phyloP scores from a whole-genome alignment of 2,329 filamentous ascomycete species.

The Fusarium sp. region DNA sequence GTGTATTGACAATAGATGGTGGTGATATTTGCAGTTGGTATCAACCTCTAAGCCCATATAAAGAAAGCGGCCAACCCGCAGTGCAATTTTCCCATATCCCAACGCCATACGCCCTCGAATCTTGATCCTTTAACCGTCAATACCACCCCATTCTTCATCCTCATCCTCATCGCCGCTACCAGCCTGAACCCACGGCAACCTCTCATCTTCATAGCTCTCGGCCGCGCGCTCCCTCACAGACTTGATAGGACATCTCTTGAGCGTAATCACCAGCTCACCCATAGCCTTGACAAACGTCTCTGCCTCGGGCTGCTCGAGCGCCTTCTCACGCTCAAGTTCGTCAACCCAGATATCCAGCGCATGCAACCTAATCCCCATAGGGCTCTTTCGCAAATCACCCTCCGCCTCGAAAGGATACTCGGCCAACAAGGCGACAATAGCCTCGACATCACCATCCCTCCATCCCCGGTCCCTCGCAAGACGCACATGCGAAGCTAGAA shows the following conservation, averaged over 20 bases:
- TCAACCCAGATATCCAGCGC: constrained; percentile 91
- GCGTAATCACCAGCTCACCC: constrained; percentile 62
- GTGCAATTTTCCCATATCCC: constrained; percentile 32
- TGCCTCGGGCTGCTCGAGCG: constrained; percentile 53
- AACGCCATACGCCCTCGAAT: constrained; percentile 43
- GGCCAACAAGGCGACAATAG: constrained; percentile 42
- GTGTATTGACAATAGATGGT: constrained; percentile 30
- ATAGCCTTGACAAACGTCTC: constrained; percentile 62
- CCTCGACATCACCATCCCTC: constrained; percentile 45
- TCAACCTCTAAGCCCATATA: constrained; percentile 35
- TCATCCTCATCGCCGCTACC: constrained; percentile 50
- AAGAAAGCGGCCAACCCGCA: constrained; percentile 16
- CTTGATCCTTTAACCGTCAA: constrained; percentile 63
- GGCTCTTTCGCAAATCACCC: constrained; percentile 65
- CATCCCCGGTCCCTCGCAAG: constrained; percentile 52
- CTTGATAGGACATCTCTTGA: constrained; percentile 72
- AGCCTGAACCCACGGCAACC: constrained; percentile 67
- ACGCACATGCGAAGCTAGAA: constrained; percentile 75
- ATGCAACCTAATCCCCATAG: constrained; percentile 87
- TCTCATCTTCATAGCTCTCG: constrained; percentile 77
- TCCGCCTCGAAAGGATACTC: constrained; percentile 49
- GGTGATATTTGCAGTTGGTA: constrained; percentile 37
- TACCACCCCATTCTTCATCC: constrained; percentile 70
- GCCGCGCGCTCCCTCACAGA: constrained; percentile 73
- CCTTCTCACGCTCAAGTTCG: constrained; percentile 78